Conservation (phyloP, 164 flowering plant species). For the Cinnamomum chago region DNA sequence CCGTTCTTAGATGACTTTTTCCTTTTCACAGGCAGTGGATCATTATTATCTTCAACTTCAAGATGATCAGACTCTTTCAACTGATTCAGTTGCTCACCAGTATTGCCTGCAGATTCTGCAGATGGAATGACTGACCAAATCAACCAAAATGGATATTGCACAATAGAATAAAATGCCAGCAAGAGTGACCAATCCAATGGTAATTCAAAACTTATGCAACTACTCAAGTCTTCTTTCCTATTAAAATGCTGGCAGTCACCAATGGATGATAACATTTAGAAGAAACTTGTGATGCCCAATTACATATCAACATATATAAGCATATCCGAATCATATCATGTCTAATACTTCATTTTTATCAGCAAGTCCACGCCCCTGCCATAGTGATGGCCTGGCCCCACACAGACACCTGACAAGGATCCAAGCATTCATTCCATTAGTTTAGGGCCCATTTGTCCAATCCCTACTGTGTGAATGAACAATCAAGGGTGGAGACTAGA, state of each 20-base stretch:
- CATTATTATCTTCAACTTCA: not conserved
- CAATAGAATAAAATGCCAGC: not conserved
- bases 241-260: not conserved
- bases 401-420: no score
- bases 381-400: no score
- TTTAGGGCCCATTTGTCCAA: no score
- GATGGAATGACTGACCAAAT: not conserved
- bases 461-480: no score
- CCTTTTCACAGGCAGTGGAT: not conserved
- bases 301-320: not conserved
- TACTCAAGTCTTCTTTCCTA: not conserved
- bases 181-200: not conserved
- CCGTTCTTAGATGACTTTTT: not conserved
- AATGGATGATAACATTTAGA: not conserved
- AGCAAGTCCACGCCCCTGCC: no score
- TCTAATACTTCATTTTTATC: no score
- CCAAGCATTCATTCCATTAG: no score
- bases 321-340: not conserved
- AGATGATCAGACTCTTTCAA: not conserved
- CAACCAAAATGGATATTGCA: not conserved
- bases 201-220: not conserved
- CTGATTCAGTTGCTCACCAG: not conserved
- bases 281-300: not conserved
- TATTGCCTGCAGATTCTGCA: not conserved
- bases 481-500: no score